Evolutionary conservation across 768 basidiomycete genomes (phyloP), one percentile per base, ranked within the genome.

Genomic region (Rhizopogon roseolus): DNA sequence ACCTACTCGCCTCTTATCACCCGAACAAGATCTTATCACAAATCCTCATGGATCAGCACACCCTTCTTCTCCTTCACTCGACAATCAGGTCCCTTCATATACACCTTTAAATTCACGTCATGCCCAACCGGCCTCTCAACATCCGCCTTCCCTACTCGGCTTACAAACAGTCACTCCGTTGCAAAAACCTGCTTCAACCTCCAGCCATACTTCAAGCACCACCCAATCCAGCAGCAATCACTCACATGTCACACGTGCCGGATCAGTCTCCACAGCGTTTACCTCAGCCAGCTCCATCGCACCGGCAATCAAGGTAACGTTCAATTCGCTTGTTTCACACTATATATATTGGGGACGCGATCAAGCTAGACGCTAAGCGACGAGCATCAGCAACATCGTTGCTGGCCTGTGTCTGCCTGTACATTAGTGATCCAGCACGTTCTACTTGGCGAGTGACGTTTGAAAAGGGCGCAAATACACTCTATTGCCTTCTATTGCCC

Each of bases 41-140:
- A 14, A 17, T 14, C 9, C 45, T 44, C 55, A 45, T 52, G 8
- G 51, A 29, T 50, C 62, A 49, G 53, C 55, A 59, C 66, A 50
- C 64, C 64, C 58, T 62, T 58, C 57, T 49, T 67, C 42, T 66
- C 61, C 41, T 57, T 66, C 67, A 36, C 62, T 62, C 53, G 66
- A 65, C 57, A 69, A 69, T 67, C 66, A 67, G 45, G 51, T 46
- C 65, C 66, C 61, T 59, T 68, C 66, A 63, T 64, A 54, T 62
- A 57, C 59, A 50, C 60, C 62, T 56, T 59, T 60, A 53, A 44
- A 8, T 39, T 46, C 57, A 56, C 63, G 57, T 53, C 63, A 55
- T 60, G 46, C 63, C 57, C 55, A 57, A 25, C 41, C 42, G 29
- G 37, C 64, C 61, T 54, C 64, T 3, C 60, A 55, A 19, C 38